These are phyloP conservation scores for Leptographium radiaticola DNA, from an alignment of 2,329 filamentous ascomycete genomes.

Conservation along the genomic window DNA sequence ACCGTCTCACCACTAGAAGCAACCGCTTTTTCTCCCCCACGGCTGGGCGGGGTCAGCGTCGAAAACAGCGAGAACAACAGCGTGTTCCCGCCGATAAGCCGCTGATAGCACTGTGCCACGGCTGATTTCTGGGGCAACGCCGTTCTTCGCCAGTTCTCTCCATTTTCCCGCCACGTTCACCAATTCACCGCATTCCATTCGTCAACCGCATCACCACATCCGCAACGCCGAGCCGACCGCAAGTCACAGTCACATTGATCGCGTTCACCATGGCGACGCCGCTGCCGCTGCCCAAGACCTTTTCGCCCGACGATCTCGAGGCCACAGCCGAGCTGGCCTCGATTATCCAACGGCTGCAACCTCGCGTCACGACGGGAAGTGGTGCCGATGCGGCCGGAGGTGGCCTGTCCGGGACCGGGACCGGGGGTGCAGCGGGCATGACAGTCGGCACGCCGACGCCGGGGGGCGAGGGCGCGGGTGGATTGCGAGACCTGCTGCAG, in stretches of 20 bases:
- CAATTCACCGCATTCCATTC: too few relatives aligned
- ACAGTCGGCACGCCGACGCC: conserved; percentile 19
- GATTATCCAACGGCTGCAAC: conserved; percentile 62
- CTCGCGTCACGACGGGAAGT: conserved; percentile 18
- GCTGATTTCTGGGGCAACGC: not conserved
- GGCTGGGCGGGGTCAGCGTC: not conserved
- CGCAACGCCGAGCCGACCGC: too few relatives aligned
- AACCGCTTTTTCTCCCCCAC: not conserved
- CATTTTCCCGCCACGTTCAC: not conserved
- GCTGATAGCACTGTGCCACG: not conserved
- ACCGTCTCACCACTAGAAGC: not conserved
- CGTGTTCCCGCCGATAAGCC: not conserved
- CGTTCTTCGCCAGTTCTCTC: not conserved
- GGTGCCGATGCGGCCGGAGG: conserved; percentile 19
- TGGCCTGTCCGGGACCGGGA: conserved; percentile 17
- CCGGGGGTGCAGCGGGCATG: conserved; percentile 10
- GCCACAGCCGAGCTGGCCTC: conserved; percentile 69
- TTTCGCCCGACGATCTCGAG: conserved; percentile 74
- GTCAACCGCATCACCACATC: too few relatives aligned
- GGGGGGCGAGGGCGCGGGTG: conserved; percentile 18
- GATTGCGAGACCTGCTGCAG: conserved; percentile 62
- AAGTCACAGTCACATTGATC: too few relatives aligned
- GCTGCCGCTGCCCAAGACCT: conserved; percentile 45
- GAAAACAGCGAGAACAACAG: conserved; percentile 1
- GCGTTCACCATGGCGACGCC: conserved; percentile 18